phyloP scores from a whole-genome alignment of 2,329 filamentous ascomycete genomes.

The Aspergillus awamori region DNA sequence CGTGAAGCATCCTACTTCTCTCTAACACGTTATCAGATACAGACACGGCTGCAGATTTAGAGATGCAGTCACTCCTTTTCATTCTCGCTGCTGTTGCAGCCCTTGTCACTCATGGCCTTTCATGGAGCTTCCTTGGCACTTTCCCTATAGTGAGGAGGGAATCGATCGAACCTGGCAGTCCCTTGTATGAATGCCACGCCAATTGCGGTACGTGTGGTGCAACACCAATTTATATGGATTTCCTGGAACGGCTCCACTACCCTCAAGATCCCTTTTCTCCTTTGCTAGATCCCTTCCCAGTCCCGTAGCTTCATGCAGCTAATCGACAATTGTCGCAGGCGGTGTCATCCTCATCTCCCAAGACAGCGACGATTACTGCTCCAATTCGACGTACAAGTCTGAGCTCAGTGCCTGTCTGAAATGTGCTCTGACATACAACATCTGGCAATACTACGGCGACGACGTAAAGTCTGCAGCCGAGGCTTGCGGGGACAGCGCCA shows the following conservation, averaged over 20 bases:
- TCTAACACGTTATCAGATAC: background rate
- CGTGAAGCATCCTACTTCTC: background rate
- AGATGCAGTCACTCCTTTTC: background rate
- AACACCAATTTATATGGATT: too few species aligned
- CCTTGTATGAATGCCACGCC: constrained; percentile 39
- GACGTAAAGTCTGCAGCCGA: constrained; percentile 43
- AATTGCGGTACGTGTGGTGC: constrained; percentile 33
- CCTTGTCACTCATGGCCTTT: constrained; percentile 5
- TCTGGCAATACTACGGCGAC: constrained; percentile 50
- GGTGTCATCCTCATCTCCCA: constrained; percentile 29
- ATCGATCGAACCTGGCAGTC: constrained; percentile 26
- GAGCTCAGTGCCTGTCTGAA: constrained; percentile 40
- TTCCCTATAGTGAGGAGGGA: constrained; percentile 6
- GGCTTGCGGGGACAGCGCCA: constrained; percentile 31
- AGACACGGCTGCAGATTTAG: background rate
- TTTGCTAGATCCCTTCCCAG: background rate
- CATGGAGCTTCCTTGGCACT: constrained; percentile 9
- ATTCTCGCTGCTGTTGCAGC: background rate
- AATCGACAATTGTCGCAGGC: constrained; percentile 20
- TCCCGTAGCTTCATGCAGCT: background rate
- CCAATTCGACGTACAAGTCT: constrained; percentile 32
- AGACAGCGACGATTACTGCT: constrained; percentile 27
- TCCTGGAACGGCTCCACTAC: background rate
- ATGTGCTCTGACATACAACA: constrained; percentile 48
- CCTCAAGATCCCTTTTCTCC: background rate